phyloP scores from a whole-genome alignment of 2,329 filamentous ascomycete genomes.

The Beauveria bassiana region DNA sequence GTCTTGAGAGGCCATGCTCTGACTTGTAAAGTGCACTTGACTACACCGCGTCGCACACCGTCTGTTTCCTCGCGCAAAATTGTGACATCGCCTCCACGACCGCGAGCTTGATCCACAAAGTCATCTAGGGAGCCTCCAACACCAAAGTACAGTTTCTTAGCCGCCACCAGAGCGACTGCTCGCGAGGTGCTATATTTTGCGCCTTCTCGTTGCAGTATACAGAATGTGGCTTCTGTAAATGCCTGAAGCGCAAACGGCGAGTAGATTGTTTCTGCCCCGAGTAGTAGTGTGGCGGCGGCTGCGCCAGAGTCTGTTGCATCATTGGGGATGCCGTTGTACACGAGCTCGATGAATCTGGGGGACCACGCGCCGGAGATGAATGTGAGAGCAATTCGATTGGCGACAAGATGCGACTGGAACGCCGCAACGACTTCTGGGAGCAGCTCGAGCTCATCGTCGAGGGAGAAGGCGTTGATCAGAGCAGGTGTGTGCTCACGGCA shows the following conservation, averaged over 20 bases:
- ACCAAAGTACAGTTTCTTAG: conserved; percentile 77
- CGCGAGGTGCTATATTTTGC: conserved; percentile 16
- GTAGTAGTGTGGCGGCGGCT: conserved; percentile 39
- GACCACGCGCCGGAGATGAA: conserved; percentile 74
- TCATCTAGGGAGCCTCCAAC: conserved; percentile 77
- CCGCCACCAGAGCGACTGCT: conserved; percentile 59
- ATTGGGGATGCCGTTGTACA: conserved; percentile 31
- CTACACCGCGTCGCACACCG: conserved; percentile 54
- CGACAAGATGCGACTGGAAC: conserved; percentile 48
- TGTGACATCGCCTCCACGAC: conserved; percentile 40
- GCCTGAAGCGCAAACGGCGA: conserved; percentile 61
- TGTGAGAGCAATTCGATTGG: conserved; percentile 46
- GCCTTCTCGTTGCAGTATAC: conserved; percentile 43
- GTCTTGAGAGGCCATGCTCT: not conserved
- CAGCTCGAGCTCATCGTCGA: conserved; percentile 57
- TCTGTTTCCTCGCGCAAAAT: conserved; percentile 50
- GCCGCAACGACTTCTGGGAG: conserved; percentile 47
- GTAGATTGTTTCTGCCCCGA: conserved; percentile 80
- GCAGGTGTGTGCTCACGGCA: conserved; percentile 29
- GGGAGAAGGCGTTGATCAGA: conserved; percentile 38
- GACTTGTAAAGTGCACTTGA: conserved; percentile 36
- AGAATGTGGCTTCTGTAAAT: conserved; percentile 61
- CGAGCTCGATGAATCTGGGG: conserved; percentile 50
- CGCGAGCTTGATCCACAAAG: conserved; percentile 49
- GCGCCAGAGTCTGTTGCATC: not conserved